Evolutionary conservation across 1,284 basidiomycete species (phyloP), one percentile per base, ranked within the genome.

Genomic region (Moesziomyces sp.): DNA sequence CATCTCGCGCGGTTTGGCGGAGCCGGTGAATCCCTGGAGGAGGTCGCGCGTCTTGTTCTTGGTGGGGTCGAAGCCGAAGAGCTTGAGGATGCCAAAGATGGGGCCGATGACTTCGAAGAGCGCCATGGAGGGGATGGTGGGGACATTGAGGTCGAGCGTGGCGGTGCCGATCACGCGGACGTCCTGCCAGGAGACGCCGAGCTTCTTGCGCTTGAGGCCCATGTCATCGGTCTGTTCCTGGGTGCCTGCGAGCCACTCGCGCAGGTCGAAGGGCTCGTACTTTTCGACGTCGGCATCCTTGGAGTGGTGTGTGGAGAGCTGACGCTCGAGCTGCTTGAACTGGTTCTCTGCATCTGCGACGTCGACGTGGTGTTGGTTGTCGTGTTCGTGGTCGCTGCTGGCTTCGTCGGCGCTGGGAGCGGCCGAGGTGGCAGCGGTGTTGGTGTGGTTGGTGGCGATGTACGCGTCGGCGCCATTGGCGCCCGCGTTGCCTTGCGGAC

Each of bases 1-100:
- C 78, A 80, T 82, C 69, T 82, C 79, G 38, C 80, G 78, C 0
- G 80, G 78, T 21, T 67, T 64, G 7, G 72, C 73, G 24, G 55
- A 67, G 21, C 80, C 80, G 44, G 59, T 58, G 57, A 82, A 77
- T 35, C 61, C 73, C 24, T 75, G 54, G 11, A 81, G 50, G 23
- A 78, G 56, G 33, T 65, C 48, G 5, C 62, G 21, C 9, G 66
- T 74, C 46, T 69, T 69, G 26, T 21, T 52, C 59, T 74, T 74
- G 7, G 64, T 45, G 0, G 68, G 68, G 30, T 77, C 59, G 46
- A 68, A 49, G 46, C 71, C 71, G n/a, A 73, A 63, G 30, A 74
- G 38, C 50, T 72, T 72, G 35, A 63, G 40, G 24, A 77, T 61
- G 43, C 47, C 46, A 43, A 77, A 67, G 42, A 77, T 61, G 50